Base-by-base conservation (phyloP, 2,329 filamentous ascomycete species). In the Lizonia empirigonia region DNA sequence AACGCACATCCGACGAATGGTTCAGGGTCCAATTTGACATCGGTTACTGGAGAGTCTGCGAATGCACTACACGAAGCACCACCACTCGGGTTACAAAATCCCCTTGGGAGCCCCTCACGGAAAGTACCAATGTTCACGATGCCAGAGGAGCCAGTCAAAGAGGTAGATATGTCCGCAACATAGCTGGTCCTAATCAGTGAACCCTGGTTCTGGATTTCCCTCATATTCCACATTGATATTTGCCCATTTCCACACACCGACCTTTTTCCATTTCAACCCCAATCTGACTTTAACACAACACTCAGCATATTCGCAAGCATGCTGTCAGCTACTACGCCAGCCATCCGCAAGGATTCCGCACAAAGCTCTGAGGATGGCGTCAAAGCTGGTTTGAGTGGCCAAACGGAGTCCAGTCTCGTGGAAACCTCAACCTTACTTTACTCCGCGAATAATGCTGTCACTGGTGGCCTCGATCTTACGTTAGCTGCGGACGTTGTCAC, bases 101-200 rank as follows among this genome's bases (percentile, higher is more conserved):
- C 63, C 2, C 59, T 69, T 27, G 62, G 56, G 5, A 65, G 57
- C 8, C 54, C 71, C 6, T 56, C 55, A 13, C 69, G 66, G 33
- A 75, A 70, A 37, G 38, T 76, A n/a, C 70, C 74, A 3, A 77
- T 79, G 74, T 77, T 78, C 55, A 49, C 64, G 5, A 41, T 77
- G n/a, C 73, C 76, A 2, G 65, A 70, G 41, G 71, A 77, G 29
- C 72, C 76, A 2, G 62, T 77, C 5, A 60, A 61, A 15, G 76
- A 79, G 60, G 59, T 74, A 4, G 74, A 76, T 27, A 65, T 56
- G 44, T 63, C 62, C 12, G 58, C 56, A 6, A 50, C 49, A n/a
- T 54, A 58, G 29, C 51, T 16, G 7, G 12, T 15, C 22, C 16
- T 9, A 33, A 19, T n/a, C 5, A 4, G n/a, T n/a, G 24, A 40